These are phyloP conservation scores for Mycena sanguinolenta DNA, from an alignment of 768 basidiomycete species.

Conservation along the genomic window DNA sequence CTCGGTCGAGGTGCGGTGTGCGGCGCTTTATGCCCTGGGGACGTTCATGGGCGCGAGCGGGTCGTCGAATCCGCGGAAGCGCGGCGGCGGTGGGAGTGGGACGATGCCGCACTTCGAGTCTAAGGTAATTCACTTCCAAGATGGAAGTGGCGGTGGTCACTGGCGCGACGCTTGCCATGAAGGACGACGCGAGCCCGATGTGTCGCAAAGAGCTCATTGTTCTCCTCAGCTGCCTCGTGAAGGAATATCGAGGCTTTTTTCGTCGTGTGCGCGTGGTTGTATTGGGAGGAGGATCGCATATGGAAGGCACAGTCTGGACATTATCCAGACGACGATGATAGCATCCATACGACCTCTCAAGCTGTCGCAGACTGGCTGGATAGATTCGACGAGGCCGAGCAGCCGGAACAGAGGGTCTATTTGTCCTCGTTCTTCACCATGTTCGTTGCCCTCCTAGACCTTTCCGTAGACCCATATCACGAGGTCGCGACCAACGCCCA, in stretches of 20 bases:
- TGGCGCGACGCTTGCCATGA: conserved; percentile 87
- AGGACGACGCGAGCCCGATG: conserved; percentile 96
- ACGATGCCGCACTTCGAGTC: conserved; percentile 78
- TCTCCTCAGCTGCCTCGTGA: conserved; percentile 91
- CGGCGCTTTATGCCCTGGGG: conserved; percentile 91
- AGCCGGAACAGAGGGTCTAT: conserved; percentile 85
- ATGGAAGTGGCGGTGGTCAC: conserved; percentile 95
- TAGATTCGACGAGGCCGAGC: conserved; percentile 73
- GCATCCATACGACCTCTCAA: conserved; percentile 61
- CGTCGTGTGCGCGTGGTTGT: conserved; percentile 95
- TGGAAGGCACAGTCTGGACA: conserved; percentile 61
- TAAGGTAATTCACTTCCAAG: conserved; percentile 83
- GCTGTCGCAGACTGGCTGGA: conserved; percentile 87
- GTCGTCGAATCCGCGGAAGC: conserved; percentile 72
- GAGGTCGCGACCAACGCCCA: conserved; percentile 94
- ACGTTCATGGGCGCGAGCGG: conserved; percentile 95
- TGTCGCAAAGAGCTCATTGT: conserved; percentile 94
- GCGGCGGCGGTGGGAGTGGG: conserved; percentile 89
- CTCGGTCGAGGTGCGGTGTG: conserved; percentile 93
- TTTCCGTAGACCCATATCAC: conserved; percentile 92
- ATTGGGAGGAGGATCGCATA: conserved; percentile 91
- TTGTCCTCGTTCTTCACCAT: conserved; percentile 96
- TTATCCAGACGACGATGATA: conserved; percentile 71
- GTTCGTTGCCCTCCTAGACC: conserved; percentile 87
- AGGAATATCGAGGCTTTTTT: conserved; percentile 98